Percentiles rank a stretch among this genome's conserved stretches.
phyloP scores from a whole-genome alignment of 2,329 filamentous ascomycete species.

The Parasarocladium wereldwijsianum region DNA sequence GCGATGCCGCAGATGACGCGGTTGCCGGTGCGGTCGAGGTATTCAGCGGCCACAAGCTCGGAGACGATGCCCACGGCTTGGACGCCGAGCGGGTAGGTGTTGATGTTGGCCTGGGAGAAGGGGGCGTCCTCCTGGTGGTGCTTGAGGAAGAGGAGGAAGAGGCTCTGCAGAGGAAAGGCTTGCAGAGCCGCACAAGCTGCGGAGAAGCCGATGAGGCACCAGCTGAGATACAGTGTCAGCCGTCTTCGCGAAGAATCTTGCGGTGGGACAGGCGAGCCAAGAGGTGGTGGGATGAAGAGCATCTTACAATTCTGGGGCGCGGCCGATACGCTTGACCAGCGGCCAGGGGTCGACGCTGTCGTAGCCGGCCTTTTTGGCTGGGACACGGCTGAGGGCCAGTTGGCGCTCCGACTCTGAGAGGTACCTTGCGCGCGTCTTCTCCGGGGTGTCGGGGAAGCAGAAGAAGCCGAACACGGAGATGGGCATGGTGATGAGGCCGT shows the following conservation, averaged over 20 bases:
- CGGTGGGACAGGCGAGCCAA: too few relatives aligned
- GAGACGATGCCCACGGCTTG: slow-evolving; percentile 14
- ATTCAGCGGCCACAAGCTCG: neutral
- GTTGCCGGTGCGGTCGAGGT: slow-evolving; percentile 19
- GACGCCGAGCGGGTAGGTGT: slow-evolving; percentile 22
- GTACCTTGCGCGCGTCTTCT: slow-evolving; percentile 19
- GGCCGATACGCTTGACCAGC: slow-evolving; percentile 10
- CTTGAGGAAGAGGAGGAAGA: slow-evolving; percentile 16
- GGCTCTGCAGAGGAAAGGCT: slow-evolving; percentile 13
- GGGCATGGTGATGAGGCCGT: slow-evolving; percentile 36
- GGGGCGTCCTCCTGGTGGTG: slow-evolving; percentile 6
- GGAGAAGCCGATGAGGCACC: slow-evolving; percentile 18
- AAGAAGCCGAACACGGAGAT: slow-evolving; percentile 35
- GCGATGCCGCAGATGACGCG: slow-evolving; percentile 19
- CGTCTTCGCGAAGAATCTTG: too few relatives aligned
- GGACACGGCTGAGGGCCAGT: slow-evolving; percentile 22
- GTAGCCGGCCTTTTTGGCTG: slow-evolving; percentile 11
- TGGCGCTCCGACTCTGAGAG: slow-evolving; percentile 19
- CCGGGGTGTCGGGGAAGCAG: slow-evolving; percentile 33
- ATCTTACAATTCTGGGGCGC: slow-evolving; percentile 10
- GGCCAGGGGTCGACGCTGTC: slow-evolving; percentile 10
- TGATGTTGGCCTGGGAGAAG: slow-evolving; percentile 18
- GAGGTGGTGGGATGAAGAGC: neutral
- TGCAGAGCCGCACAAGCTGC: slow-evolving; percentile 19
- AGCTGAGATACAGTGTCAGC: slow-evolving; percentile 6